Base-by-base conservation (phyloP, 495 filamentous ascomycete species). In the Hyaloscypha finlandica region DNA sequence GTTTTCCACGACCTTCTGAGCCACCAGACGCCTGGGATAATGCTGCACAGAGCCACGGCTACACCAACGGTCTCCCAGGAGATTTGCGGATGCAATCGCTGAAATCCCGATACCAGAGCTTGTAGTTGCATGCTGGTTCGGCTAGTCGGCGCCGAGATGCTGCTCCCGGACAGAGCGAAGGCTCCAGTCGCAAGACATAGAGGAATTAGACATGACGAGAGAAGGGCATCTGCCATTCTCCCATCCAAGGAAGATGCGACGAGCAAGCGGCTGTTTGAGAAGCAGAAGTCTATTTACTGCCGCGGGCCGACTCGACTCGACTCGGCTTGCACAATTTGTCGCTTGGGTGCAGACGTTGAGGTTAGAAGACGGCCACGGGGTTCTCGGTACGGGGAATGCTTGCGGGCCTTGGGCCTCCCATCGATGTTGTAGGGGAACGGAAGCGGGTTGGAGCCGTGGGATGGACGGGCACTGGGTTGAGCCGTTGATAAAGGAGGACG, bases 1-100 rank as follows among this genome's bases (percentile, higher is more conserved):
- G 60, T 61, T 33, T 29, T 65, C 29, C 55, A 30, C 58, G 39
- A 48, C 25, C 61, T 62, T 20, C 53, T 35, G 19, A 73, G 29
- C 30, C 54, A 73, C 61, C 64, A 73, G 48, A 67, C 48, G 6
- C 64, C 63, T 54, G 70, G 70, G 54, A 72, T 12, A 22, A 70
- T 12, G 53, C 64, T 55, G 55, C 71, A 73, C 29, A 70, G n/a
- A 1, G 71, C 16, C 16, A 48, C 62, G 6, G 59, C 16, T 8
- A 72, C 48, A 16, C 64, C 58, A 12, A 58, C 25, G 59, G 64
- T 58, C 30, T 67, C 64, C 61, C 62, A 64, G 25, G 58, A 64
- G 5, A 59, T 64, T 22, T 66, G 66, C 22, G 67, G 70, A 62
- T 67, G 67, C 31, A 65, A 48, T 22, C 66, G 63, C 5, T 48